Evolutionary conservation across 2,329 filamentous ascomycete species (phyloP), one percentile per base, ranked within the genome.

Genomic region (Talaromyces atroroseus): DNA sequence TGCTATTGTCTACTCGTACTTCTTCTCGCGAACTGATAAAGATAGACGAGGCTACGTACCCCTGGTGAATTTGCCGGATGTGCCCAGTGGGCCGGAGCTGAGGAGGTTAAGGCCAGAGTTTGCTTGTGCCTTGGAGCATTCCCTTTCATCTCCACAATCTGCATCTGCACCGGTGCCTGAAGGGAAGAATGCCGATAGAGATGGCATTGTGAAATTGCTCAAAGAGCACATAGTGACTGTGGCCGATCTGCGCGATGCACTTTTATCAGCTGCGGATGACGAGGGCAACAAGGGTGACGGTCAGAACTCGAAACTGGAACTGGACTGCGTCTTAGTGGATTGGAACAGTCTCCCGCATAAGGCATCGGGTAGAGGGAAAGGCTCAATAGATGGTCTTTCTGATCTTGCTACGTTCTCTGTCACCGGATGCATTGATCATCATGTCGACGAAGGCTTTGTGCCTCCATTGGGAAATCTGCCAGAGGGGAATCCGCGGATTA

Each of bases 1-100:
- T 56, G 81, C 82, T 7, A 73, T 86, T 36, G 66, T 84, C n/a
- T 85, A 82, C 64, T 79, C 83, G 36, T 86, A 85, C 67, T 75
- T 85, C 49, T 71, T 85, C 48, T 71, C 72, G 56, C 71, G 65
- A 73, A 26, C n/a, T 18, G 54, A 32, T 32, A 45, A 49, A 20
- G 45, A 32, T 44, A 40, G 61, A 5, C 63, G 67, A n/a, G 67
- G 78, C 6, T 79, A 83, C 63, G 72, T 86, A 8, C 83, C 83
- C 4, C 61, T 86, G 40, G 74, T 83, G 11, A 85, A 86, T 62
- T 75, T 87, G 34, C 76, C 80, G 2, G 73, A 73, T 38, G 66
- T 76, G 0, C 64, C 62, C 2, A 62, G 73, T 5, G 73, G 72
- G 2, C 63, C 74, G 2, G 82, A 82, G 57, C 68, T 87, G 32